A percentile compares a stretch with the other conserved stretches of the same genome.
Evolutionary conservation across 2,329 filamentous ascomycete species (phyloP).

Genomic region (Seiridium unicorne): DNA sequence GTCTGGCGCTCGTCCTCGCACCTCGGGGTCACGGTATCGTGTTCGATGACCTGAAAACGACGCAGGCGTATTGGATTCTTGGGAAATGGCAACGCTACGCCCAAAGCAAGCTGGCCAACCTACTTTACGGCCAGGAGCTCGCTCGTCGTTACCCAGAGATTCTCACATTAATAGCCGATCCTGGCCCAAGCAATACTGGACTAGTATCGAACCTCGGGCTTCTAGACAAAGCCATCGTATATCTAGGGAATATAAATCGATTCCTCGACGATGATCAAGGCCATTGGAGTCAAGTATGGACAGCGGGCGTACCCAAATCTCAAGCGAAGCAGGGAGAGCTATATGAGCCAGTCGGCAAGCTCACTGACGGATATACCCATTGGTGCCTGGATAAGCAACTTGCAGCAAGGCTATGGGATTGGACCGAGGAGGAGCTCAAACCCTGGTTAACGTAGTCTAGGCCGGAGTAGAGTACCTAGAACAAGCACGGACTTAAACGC

Average conservation of each 20-base stretch:
- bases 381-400: conserved; percentile 19
- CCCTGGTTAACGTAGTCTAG: not conserved
- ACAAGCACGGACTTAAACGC: not conserved
- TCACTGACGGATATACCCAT: conserved; percentile 14
- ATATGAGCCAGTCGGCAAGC: conserved; percentile 25
- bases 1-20: not conserved
- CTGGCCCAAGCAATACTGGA: conserved; percentile 36
- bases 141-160: conserved; percentile 34
- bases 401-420: conserved; percentile 25
- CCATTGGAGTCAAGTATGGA: conserved; percentile 30
- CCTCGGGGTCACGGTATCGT: not conserved
- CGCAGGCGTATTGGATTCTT: not conserved
- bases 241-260: conserved; percentile 12
- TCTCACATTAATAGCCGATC: conserved; percentile 34
- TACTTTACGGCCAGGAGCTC: conserved; percentile 40
- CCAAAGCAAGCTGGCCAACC: conserved; percentile 35
- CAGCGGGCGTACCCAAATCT: conserved; percentile 23
- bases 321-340: conserved; percentile 28
- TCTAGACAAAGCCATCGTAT: conserved; percentile 8
- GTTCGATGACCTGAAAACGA: not conserved
- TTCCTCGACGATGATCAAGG: not conserved
- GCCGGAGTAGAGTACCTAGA: not conserved
- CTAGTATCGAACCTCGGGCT: conserved; percentile 17
- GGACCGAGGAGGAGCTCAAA: conserved; percentile 26
- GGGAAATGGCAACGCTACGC: conserved; percentile 30